phyloP scores from a whole-genome alignment of 768 basidiomycete species.

The Suillus subaureus region DNA sequence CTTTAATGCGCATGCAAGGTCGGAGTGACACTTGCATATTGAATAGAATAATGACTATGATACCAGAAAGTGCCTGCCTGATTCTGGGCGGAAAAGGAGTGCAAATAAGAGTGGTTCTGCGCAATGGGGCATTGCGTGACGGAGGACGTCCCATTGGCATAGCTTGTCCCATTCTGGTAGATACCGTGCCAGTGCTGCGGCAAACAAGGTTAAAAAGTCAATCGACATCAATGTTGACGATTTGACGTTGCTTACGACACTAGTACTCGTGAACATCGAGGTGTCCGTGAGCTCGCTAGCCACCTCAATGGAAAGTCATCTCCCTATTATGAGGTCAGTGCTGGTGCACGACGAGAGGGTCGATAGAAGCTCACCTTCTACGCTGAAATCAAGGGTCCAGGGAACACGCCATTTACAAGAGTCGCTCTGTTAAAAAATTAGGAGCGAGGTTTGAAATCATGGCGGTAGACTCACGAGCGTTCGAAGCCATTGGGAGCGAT shows the following conservation, averaged over 20 bases:
- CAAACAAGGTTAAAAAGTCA: neutral
- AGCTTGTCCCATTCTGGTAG: slow-evolving; percentile 43
- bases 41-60: slow-evolving; percentile 39
- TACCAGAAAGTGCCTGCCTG: slow-evolving; percentile 38
- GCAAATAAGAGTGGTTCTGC: slow-evolving; percentile 20
- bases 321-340: slow-evolving; percentile 29
- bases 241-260: slow-evolving; percentile 41
- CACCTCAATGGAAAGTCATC: slow-evolving; percentile 46
- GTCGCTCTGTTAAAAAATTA: slow-evolving; percentile 33
- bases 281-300: slow-evolving; percentile 44
- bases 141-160: slow-evolving; percentile 45
- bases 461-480: slow-evolving; percentile 33
- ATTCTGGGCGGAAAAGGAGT: slow-evolving; percentile 22
- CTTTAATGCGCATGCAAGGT: neutral
- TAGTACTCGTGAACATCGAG: slow-evolving; percentile 51
- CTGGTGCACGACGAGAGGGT: neutral
- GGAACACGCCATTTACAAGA: slow-evolving; percentile 45
- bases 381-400: slow-evolving; percentile 47
- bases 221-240: neutral
- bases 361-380: slow-evolving; percentile 31
- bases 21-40: slow-evolving; percentile 29
- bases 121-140: slow-evolving; percentile 37
- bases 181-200: slow-evolving; percentile 59
- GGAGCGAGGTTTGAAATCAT: neutral
- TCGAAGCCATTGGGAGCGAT: slow-evolving; percentile 53